A percentile compares a stretch with the other conserved stretches of the same genome.
phyloP scores from a whole-genome alignment of 129 eudicot genomes.

The carrot (Daucus carota) region DNA sequence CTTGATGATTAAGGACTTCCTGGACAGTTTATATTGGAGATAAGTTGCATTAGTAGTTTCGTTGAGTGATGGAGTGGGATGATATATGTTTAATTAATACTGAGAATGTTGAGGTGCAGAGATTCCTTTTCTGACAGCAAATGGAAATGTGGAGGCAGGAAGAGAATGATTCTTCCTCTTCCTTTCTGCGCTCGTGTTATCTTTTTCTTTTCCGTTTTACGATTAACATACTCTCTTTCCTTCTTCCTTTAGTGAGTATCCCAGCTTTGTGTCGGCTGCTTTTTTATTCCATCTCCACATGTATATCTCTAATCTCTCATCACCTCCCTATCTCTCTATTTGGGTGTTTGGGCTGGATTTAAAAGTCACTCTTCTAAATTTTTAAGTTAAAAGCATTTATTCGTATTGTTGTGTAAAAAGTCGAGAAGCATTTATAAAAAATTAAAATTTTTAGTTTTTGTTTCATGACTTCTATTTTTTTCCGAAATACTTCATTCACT shows the following conservation, averaged over 20 bases:
- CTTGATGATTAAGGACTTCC: background rate
- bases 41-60: background rate
- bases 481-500: too few relatives aligned
- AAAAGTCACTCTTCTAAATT: too few relatives aligned
- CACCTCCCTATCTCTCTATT: too few relatives aligned
- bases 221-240: background rate
- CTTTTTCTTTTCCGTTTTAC: background rate
- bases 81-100: background rate
- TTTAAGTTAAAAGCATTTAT: too few relatives aligned
- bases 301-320: too few relatives aligned
- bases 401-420: too few relatives aligned
- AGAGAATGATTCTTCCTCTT: conserved; percentile 10
- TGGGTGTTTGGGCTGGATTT: too few relatives aligned
- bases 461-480: too few relatives aligned
- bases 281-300: conserved; percentile 10
- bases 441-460: too few relatives aligned
- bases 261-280: conserved; percentile 9
- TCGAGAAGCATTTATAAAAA: too few relatives aligned
- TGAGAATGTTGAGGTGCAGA: too few relatives aligned
- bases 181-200: background rate
- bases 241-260: background rate
- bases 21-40: background rate
- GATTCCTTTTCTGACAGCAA: conserved; percentile 16
- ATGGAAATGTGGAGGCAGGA: conserved; percentile 11
- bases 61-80: conserved; percentile 18